Conservation (phyloP, 148 eudicot genomes). For the Silene conica region DNA sequence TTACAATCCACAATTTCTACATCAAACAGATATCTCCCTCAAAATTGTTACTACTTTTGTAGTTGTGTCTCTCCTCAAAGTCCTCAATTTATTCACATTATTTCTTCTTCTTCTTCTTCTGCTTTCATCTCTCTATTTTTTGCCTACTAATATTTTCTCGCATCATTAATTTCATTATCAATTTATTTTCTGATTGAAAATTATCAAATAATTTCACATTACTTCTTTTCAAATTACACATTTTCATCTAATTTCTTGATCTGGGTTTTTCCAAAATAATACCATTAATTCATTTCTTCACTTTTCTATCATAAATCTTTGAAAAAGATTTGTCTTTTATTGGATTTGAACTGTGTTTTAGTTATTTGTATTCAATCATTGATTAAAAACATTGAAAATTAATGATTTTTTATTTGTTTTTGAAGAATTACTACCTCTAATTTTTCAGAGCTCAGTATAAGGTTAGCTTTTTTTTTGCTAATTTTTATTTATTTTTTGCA, state of each 20-base stretch:
- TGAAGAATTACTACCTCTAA: too few relatives aligned
- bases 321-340: background rate
- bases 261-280: slow-evolving; percentile 11
- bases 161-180: too few relatives aligned
- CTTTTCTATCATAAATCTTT: too few relatives aligned
- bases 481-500: background rate
- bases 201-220: too few relatives aligned
- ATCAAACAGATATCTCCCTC: slow-evolving; percentile 22
- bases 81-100: background rate
- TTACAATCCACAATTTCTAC: slow-evolving; percentile 29
- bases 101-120: too few relatives aligned
- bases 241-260: slow-evolving; percentile 19
- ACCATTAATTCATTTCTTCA: background rate
- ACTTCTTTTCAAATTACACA: slow-evolving; percentile 12
- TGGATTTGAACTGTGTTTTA: background rate
- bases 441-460: slow-evolving; percentile 2
- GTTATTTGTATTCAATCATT: background rate
- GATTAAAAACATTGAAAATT: background rate
- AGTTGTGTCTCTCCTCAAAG: slow-evolving; percentile 15
- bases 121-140: too few relatives aligned
- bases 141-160: too few relatives aligned
- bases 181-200: too few relatives aligned
- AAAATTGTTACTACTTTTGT: too few relatives aligned
- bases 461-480: slow-evolving; percentile 6
- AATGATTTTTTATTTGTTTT: too few relatives aligned